These are phyloP conservation scores for Coemansia sp. DNA, from an alignment of 192 early-diverging fungal species.

Conservation along the genomic window DNA sequence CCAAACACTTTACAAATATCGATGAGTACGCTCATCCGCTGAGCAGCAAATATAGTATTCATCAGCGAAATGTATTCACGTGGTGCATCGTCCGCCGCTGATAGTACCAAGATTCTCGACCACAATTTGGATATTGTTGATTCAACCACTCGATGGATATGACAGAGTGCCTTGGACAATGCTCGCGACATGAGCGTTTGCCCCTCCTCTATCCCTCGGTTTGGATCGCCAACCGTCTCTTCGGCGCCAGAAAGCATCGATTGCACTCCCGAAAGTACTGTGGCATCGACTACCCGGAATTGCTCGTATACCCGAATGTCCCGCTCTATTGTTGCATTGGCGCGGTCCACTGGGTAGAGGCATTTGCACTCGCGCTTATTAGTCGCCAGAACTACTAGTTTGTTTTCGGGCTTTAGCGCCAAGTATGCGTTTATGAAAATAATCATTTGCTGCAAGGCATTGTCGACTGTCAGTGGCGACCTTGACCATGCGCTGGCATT, in stretches of 20 bases:
- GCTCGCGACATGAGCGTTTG: conserved; percentile 47
- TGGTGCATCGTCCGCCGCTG: conserved; percentile 83
- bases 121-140: conserved; percentile 33
- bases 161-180: conserved; percentile 51
- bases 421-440: conserved; percentile 93
- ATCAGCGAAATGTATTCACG: conserved; percentile 94
- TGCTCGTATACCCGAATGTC: conserved; percentile 54
- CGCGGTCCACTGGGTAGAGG: conserved; percentile 36
- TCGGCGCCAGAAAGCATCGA: conserved; percentile 17
- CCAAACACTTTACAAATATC: conserved; percentile 87
- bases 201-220: conserved; percentile 16
- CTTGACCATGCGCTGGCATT: conserved; percentile 76
- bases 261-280: conserved; percentile 32
- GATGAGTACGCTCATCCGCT: conserved; percentile 84
- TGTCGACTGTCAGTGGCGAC: conserved; percentile 60
- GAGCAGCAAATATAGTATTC: conserved; percentile 98
- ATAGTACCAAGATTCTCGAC: conserved; percentile 81
- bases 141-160: conserved; percentile 35
- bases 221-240: background rate
- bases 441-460: conserved; percentile 73
- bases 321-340: conserved; percentile 4
- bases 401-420: conserved; percentile 84
- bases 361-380: conserved; percentile 30
- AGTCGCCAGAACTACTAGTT: conserved; percentile 77
- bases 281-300: conserved; percentile 44